A percentile compares a stretch with the other conserved stretches of the same genome.
Conservation (phyloP, 2,329 filamentous ascomycete species). For the Colletotrichum orbiculare region DNA sequence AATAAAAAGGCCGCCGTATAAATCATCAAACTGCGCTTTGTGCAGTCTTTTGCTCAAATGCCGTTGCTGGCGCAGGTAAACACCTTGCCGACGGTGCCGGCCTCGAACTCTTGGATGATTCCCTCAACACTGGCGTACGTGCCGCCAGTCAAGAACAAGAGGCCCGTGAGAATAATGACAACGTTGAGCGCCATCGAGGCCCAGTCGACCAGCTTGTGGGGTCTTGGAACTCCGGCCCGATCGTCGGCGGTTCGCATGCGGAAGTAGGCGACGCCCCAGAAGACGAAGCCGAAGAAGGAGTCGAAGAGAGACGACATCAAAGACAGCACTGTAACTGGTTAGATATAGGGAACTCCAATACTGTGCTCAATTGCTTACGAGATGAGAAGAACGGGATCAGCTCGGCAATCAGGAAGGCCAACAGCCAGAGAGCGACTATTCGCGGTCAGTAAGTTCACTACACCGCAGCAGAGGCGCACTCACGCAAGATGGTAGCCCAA, state of each 20-base stretch:
- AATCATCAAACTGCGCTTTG: not conserved
- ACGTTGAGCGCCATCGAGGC: conserved; percentile 75
- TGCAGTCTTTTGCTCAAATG: not conserved
- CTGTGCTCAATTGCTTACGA: conserved; percentile 52
- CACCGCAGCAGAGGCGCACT: conserved; percentile 41
- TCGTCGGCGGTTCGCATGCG: conserved; percentile 78
- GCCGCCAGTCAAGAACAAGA: conserved; percentile 85
- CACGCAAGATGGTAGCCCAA: conserved; percentile 79
- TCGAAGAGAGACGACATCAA: conserved; percentile 91
- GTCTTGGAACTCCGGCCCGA: conserved; percentile 62
- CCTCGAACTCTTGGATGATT: conserved; percentile 78
- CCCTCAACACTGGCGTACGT: conserved; percentile 83
- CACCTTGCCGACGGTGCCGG: conserved; percentile 72
- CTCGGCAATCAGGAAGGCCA: conserved; percentile 92
- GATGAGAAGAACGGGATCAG: conserved; percentile 95
- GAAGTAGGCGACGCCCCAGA: conserved; percentile 87
- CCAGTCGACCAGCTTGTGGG: conserved; percentile 61
- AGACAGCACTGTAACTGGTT: conserved; percentile 63
- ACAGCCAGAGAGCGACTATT: conserved; percentile 76
- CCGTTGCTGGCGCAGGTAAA: conserved; percentile 81
- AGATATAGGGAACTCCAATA: conserved; percentile 39
- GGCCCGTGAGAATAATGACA: conserved; percentile 76
- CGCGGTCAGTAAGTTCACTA: conserved; percentile 13
- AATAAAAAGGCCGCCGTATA: conserved; percentile 1
- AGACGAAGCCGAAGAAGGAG: conserved; percentile 95